Percentiles rank a stretch among this genome's conserved stretches.
These are phyloP conservation scores for Inonotus hispidus DNA, from an alignment of 1,284 basidiomycete genomes.

Conservation along the genomic window DNA sequence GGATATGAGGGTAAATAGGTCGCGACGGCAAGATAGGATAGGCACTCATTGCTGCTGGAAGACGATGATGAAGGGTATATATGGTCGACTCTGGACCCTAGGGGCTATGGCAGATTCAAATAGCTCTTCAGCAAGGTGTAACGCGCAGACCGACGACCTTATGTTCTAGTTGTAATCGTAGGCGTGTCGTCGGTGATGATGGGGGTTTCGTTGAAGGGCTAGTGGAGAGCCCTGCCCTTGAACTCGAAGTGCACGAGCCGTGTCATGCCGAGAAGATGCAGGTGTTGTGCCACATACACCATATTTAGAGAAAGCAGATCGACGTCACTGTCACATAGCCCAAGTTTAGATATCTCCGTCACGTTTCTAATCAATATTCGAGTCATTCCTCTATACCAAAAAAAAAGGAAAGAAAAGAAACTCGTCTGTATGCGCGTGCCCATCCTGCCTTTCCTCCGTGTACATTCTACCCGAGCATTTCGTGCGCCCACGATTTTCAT, in stretches of 20 bases:
- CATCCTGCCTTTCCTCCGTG: not conserved
- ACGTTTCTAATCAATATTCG: not conserved
- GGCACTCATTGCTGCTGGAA: constrained; percentile 14
- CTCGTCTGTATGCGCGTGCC: constrained; percentile 7
- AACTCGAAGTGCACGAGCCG: not conserved
- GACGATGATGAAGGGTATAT: not conserved
- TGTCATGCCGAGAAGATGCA: not conserved
- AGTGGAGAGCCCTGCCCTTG: not conserved
- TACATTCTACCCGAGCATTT: too few relatives aligned
- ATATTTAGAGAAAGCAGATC: not conserved
- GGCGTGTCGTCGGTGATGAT: not conserved
- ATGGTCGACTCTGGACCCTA: not conserved
- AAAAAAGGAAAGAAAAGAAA: too few relatives aligned
- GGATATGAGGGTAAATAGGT: constrained; percentile 57
- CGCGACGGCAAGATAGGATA: constrained; percentile 48
- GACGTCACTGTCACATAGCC: not conserved
- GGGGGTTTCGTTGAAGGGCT: not conserved
- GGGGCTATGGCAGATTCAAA: not conserved
- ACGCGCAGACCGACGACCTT: too few relatives aligned
- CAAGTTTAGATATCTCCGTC: not conserved
- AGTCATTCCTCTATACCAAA: not conserved
- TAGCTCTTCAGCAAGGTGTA: too few relatives aligned
- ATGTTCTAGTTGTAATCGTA: too few relatives aligned
- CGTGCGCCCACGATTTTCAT: too few relatives aligned
- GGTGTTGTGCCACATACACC: not conserved